These are phyloP conservation scores for Cercospora janseana DNA, from an alignment of 2,329 filamentous ascomycete species.

Conservation along the genomic window DNA sequence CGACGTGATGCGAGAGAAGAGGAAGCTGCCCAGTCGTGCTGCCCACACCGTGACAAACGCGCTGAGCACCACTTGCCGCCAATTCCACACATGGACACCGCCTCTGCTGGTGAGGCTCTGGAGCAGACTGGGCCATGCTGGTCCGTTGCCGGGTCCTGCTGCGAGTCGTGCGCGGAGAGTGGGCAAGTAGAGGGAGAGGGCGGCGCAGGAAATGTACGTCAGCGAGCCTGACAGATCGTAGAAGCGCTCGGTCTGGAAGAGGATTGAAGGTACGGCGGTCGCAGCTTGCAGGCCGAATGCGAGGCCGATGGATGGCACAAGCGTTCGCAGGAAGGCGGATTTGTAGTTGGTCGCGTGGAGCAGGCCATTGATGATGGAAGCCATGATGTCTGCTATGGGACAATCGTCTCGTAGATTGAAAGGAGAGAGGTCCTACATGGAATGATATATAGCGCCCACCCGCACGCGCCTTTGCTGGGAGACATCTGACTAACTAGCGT, in stretches of 20 bases:
- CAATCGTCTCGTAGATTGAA: background rate
- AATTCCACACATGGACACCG: slow-evolving; percentile 53
- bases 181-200: slow-evolving; percentile 61
- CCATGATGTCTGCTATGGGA: slow-evolving; percentile 27
- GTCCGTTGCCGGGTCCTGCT: slow-evolving; percentile 43
- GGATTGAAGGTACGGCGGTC: slow-evolving; percentile 61
- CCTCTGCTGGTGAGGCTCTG: slow-evolving; percentile 46
- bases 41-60: slow-evolving; percentile 63
- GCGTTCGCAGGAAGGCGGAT: slow-evolving; percentile 60
- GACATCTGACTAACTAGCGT: background rate
- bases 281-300: slow-evolving; percentile 63
- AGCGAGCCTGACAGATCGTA: slow-evolving; percentile 67
- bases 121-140: slow-evolving; percentile 50
- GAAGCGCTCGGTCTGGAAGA: slow-evolving; percentile 61
- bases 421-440: background rate
- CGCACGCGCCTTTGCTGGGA: background rate
- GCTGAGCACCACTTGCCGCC: slow-evolving; percentile 59
- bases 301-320: slow-evolving; percentile 61
- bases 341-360: slow-evolving; percentile 62
- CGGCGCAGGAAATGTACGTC: slow-evolving; percentile 64
- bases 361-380: slow-evolving; percentile 46
- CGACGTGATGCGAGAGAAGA: slow-evolving; percentile 60
- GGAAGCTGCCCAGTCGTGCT: slow-evolving; percentile 59
- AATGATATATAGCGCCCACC: background rate
- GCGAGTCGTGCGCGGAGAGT: slow-evolving; percentile 56